phyloP scores from a whole-genome alignment of 2,329 filamentous ascomycete species.

The Trichoderma aggressivum region DNA sequence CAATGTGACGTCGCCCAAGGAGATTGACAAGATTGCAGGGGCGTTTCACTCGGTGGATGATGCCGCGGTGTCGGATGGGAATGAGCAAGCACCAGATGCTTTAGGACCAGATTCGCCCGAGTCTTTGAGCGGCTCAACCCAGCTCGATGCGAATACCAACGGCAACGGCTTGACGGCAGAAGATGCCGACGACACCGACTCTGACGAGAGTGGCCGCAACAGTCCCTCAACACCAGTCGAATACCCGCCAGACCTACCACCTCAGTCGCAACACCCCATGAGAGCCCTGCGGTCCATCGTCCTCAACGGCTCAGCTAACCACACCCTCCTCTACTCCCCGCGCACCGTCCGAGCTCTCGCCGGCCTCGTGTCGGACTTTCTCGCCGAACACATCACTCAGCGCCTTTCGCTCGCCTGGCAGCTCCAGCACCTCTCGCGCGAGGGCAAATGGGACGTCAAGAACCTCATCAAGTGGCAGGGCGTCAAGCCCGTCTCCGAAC shows the following conservation, averaged over 20 bases:
- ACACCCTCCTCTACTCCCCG: conserved; percentile 80
- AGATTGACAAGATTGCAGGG: conserved; percentile 64
- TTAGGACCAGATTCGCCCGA: conserved; percentile 47
- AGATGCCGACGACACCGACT: not conserved
- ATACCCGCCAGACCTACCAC: conserved; percentile 40
- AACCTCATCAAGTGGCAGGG: conserved; percentile 89
- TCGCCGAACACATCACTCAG: conserved; percentile 69
- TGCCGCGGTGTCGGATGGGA: conserved; percentile 21
- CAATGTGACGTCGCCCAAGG: conserved; percentile 66
- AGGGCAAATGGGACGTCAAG: conserved; percentile 97
- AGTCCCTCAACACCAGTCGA: conserved; percentile 48
- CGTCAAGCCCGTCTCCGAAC: conserved; percentile 70
- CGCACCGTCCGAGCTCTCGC: conserved; percentile 71
- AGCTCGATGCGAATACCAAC: conserved; percentile 24
- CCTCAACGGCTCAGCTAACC: conserved; percentile 73
- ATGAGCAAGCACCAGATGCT: conserved; percentile 29
- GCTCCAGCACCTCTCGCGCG: conserved; percentile 78
- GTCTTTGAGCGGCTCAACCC: conserved; percentile 40
- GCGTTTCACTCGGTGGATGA: conserved; percentile 31
- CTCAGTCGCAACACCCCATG: conserved; percentile 46
- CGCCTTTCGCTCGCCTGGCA: conserved; percentile 86
- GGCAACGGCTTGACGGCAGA: conserved; percentile 32
- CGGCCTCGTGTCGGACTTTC: conserved; percentile 78
- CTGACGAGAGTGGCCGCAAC: conserved; percentile 25
- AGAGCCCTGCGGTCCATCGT: conserved; percentile 64